Base-by-base conservation (phyloP, 345 rosid species). In the Salix purpurea region DNA sequence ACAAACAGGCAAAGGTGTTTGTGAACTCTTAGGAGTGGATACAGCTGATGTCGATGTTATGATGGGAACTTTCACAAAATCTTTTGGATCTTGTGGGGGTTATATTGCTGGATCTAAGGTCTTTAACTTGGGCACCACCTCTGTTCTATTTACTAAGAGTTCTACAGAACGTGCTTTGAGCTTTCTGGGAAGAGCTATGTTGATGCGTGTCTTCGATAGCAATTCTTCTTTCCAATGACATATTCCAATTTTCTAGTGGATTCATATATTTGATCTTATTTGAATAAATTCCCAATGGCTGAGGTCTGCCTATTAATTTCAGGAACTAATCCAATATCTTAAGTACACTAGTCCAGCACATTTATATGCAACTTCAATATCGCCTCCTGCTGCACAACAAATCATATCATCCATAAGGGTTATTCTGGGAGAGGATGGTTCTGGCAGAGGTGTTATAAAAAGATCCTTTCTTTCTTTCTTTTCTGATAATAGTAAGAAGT, bases 41-140 rank as follows among this genome's bases (percentile, higher is more conserved):
- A 83, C 99, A 54, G 89, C 91, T 72, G 97, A 93, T 79, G 92
- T 96, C 76, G 99, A 96, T 84, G 50, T 96, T 71, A 96, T 96
- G 99, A 96, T 96, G 99, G 98, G 99, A 90, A 96, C 97, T 81
- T 96, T 96, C 83, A 87, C 98, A 1, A 96, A 96, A 83, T 93
- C 99, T n/a, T 96, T 96, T 74, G 99, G 97, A 40, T 96, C 99
- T 54, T 93, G 91, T 80, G 99, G 99, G 75, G 99, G 99, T 69
- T 96, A 93, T 77, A 91, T 93, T 89, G 96, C 97, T 60, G 98
- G 95, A 76, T 96, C 97, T 58, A 90, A 93, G 98, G 99, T 96
- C 69, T 74, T 82, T 71, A 56, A 24, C 58, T 21, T 60, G 26
- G 24, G 44, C 76, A 50, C 18, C 76, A 50, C 18, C 37, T 64